Evolutionary conservation across 2,329 filamentous ascomycete genomes (phyloP).

Genomic region (Fusarium sp.): DNA sequence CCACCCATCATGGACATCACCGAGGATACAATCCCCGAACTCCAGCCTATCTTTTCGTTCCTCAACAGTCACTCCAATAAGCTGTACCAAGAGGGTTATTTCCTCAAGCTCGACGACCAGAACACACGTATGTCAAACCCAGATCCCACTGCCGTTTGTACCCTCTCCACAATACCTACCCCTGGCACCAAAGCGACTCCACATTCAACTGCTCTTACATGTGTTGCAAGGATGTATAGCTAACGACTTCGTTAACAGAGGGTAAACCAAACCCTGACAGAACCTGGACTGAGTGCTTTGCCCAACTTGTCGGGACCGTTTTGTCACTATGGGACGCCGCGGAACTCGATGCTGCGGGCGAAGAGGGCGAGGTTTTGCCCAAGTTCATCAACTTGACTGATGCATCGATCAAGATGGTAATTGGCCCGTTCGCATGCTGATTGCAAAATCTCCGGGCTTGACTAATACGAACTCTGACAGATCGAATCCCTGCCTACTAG

Average conservation of each 20-base stretch:
- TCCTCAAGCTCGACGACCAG: constrained; percentile 94
- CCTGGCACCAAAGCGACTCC: constrained; percentile 26
- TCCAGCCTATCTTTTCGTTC: constrained; percentile 93
- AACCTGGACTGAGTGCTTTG: constrained; percentile 96
- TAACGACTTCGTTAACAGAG: constrained; percentile 63
- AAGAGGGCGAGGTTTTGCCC: constrained; percentile 85
- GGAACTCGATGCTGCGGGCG: constrained; percentile 86
- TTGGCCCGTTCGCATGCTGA: constrained; percentile 26
- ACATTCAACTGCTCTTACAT: constrained; percentile 17
- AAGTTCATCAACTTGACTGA: constrained; percentile 98
- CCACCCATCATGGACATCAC: constrained; percentile 87
- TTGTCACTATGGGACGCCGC: constrained; percentile 95
- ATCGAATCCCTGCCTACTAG: constrained; percentile 91
- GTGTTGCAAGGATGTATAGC: constrained; percentile 18
- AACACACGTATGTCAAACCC: constrained; percentile 76
- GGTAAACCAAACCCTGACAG: constrained; percentile 87
- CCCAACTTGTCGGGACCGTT: constrained; percentile 94
- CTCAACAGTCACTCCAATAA: constrained; percentile 97
- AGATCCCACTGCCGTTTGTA: constrained; percentile 41
- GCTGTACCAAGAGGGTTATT: constrained; percentile 97
- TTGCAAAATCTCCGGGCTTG: not conserved
- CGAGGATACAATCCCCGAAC: constrained; percentile 88
- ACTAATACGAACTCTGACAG: constrained; percentile 56
- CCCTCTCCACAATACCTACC: constrained; percentile 16
- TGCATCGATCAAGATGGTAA: constrained; percentile 97